Evolutionary conservation across 2,329 filamentous ascomycete species (phyloP), one percentile per base, ranked within the genome.

Genomic region (Arthrobotrys entomopaga): DNA sequence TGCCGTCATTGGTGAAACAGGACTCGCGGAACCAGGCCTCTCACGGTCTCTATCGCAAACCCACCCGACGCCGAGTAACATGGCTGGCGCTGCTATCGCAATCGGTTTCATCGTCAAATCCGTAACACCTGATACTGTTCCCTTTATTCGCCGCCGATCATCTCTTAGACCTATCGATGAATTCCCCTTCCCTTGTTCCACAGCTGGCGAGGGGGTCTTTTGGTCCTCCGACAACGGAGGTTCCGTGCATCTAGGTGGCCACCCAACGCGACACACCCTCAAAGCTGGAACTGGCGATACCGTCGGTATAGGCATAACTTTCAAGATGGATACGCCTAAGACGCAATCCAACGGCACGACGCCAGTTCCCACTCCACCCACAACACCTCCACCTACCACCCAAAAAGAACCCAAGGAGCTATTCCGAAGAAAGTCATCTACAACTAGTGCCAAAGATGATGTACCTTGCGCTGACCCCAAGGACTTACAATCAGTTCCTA

Each of bases 31-130:
- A 7, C 19, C 65, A 11, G 65, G 65, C 10, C 71, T 75, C 38
- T 75, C 71, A 13, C 71, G 65, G 6, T 69, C 71, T 16, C 63
- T 74, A 58, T 75, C 71, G 3, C 69, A 73, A 43, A 66, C 56
- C 2, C 43, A 59, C 48, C 64, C 71, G 13, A 38, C 65, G 15
- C 65, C 65, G 1, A 65, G 49, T 34, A 52, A 60, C 52, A 54
- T 16, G 53, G 60, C 64, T 3, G 65, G 71, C 19, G 56, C 70
- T 2, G 71, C 61, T 7, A 67, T 75, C 10, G 71, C 65, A 3
- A 63, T 75, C 5, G 71, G 71, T 34, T 75, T 75, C 40, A 65
- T 75, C 20, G 65, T 75, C 29, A 75, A 75, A 42, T 75, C 46
- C n/a, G 71, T 75, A 15, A 70, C 71, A 26, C 71, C 71, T 13